Conservation (phyloP, 306 rosid genomes). For the Cucurbita ficifolia region DNA sequence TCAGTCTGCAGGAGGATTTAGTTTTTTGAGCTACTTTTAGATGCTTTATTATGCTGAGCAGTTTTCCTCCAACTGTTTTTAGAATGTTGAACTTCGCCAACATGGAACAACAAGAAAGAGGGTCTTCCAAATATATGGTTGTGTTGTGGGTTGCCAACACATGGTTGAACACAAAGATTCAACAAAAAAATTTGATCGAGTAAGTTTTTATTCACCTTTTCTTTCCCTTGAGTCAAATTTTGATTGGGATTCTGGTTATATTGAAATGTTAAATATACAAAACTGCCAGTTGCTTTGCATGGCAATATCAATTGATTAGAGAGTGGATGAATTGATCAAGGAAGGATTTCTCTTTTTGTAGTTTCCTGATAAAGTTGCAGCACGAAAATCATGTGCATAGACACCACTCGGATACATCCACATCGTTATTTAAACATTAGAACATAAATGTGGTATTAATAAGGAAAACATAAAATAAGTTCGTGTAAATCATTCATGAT, state of each 20-base stretch:
- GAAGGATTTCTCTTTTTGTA: neutral
- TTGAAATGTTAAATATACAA: neutral
- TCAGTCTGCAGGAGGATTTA: neutral
- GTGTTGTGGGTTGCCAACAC: constrained; percentile 59
- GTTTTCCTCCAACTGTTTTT: constrained; percentile 12
- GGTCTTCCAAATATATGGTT: constrained; percentile 77
- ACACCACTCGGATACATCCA: neutral
- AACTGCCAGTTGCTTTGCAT: neutral
- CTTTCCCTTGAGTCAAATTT: neutral
- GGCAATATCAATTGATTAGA: neutral
- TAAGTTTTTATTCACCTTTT: constrained; percentile 21
- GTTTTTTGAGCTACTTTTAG: neutral
- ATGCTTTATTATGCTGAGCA: neutral
- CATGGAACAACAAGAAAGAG: constrained; percentile 41
- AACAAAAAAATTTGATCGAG: constrained; percentile 49
- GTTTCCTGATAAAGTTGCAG: neutral
- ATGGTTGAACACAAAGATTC: constrained; percentile 63
- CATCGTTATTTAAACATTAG: neutral
- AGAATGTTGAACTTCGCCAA: constrained; percentile 36
- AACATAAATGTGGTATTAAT: neutral
- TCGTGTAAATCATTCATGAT: neutral
- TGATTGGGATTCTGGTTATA: neutral
- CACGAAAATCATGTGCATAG: neutral
- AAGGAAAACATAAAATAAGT: neutral
- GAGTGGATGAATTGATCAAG: neutral